Evolutionary conservation across 2,329 filamentous ascomycete genomes (phyloP).

Genomic region (Magnaporthiopsis rhizophila): DNA sequence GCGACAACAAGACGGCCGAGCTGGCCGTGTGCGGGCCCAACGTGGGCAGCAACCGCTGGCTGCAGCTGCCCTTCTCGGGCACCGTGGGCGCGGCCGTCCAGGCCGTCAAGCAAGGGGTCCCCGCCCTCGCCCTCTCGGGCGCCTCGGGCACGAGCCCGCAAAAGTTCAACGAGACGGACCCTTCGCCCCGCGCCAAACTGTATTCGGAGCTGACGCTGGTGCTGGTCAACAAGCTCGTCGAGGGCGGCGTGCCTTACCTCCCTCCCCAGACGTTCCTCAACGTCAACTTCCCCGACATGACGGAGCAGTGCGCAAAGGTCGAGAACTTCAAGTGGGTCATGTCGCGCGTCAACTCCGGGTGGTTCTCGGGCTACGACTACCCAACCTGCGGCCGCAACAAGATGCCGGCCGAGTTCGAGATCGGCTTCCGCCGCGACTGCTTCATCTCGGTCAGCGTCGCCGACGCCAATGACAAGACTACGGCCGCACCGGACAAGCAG

Average conservation of each 20-base stretch:
- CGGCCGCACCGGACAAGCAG: slow-evolving; percentile 44
- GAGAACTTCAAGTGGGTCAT: slow-evolving; percentile 56
- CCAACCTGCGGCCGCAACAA: slow-evolving; percentile 44
- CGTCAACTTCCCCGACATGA: slow-evolving; percentile 57
- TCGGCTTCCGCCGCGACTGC: slow-evolving; percentile 45
- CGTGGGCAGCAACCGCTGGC: slow-evolving; percentile 47
- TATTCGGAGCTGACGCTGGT: slow-evolving; percentile 56
- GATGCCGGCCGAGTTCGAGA: slow-evolving; percentile 50
- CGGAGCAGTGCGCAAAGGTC: slow-evolving; percentile 39
- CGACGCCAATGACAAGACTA: slow-evolving; percentile 51
- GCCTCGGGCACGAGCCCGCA: slow-evolving; percentile 34
- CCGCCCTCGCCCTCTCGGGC: slow-evolving; percentile 62
- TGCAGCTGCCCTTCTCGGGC: slow-evolving; percentile 51
- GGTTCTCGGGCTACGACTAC: slow-evolving; percentile 47
- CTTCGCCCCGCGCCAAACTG: slow-evolving; percentile 45
- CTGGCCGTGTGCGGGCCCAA: slow-evolving; percentile 61
- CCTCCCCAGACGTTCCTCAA: slow-evolving; percentile 55
- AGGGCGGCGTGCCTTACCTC: slow-evolving; percentile 53
- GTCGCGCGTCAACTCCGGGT: slow-evolving; percentile 44
- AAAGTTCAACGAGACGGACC: slow-evolving; percentile 43
- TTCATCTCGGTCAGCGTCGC: slow-evolving; percentile 57
- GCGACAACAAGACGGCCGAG: slow-evolving; percentile 41
- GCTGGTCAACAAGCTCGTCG: slow-evolving; percentile 45
- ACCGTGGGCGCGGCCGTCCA: slow-evolving; percentile 59
- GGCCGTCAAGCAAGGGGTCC: slow-evolving; percentile 48